These are phyloP conservation scores for Microbotryum silenes-acaulis DNA, from an alignment of 1,284 basidiomycete genomes.

Conservation along the genomic window DNA sequence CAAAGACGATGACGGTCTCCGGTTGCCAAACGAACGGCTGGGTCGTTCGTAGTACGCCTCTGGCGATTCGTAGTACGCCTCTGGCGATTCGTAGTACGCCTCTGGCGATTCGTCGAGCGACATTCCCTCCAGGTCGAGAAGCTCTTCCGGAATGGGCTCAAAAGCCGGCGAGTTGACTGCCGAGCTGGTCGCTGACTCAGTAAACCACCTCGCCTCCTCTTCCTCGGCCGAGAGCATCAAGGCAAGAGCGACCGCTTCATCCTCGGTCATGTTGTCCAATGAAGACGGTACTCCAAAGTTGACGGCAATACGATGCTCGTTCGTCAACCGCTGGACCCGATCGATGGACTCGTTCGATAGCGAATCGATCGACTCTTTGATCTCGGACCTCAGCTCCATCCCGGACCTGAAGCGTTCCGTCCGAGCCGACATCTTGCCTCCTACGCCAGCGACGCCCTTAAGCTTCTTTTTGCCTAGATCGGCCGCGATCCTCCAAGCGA, in stretches of 20 bases:
- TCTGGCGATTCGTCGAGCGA: slow-evolving; percentile 17
- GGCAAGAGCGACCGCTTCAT: slow-evolving; percentile 33
- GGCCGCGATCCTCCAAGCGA: slow-evolving; percentile 28
- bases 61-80: slow-evolving; percentile 14
- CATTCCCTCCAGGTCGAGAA: slow-evolving; percentile 22
- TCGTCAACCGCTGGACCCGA: slow-evolving; percentile 10
- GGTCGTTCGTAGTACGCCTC: slow-evolving; percentile 1
- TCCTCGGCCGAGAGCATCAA: slow-evolving; percentile 33
- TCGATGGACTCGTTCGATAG: slow-evolving; percentile 26
- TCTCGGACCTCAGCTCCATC: no score
- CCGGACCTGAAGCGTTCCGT: neutral
- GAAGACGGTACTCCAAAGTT: slow-evolving; percentile 24
- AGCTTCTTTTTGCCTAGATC: slow-evolving; percentile 22
- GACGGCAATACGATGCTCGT: slow-evolving; percentile 9
- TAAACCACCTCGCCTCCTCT: slow-evolving; percentile 21
- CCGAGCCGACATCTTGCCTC: slow-evolving; percentile 1
- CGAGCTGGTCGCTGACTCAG: neutral
- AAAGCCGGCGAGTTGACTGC: slow-evolving; percentile 2
- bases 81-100: no score
- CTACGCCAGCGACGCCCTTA: neutral
- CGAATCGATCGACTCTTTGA: slow-evolving; percentile 24
- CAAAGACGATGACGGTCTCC: neutral
- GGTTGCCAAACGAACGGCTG: neutral
- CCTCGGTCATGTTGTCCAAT: slow-evolving; percentile 33
- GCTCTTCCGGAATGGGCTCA: slow-evolving; percentile 21